Percentiles rank a stretch among this genome's conserved stretches.
phyloP scores from a whole-genome alignment of 2,329 filamentous ascomycete species.

The Diplodia sapinea region DNA sequence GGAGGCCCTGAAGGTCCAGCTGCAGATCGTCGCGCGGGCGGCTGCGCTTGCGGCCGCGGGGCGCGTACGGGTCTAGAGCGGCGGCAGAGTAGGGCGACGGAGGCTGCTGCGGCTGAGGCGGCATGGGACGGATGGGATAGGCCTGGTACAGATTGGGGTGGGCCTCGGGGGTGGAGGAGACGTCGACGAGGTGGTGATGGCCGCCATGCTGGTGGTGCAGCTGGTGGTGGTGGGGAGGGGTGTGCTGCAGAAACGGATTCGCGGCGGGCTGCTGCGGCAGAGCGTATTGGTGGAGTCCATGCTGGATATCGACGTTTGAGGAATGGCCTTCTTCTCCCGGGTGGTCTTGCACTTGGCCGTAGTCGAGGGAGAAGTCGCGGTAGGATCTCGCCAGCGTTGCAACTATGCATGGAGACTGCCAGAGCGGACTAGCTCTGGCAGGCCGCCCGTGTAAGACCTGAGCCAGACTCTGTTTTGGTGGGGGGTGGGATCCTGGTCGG shows the following conservation, averaged over 20 bases:
- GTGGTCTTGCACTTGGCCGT: conserved; percentile 50
- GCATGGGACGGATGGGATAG: conserved; percentile 37
- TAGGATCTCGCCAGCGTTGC: conserved; percentile 57
- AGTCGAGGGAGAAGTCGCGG: conserved; percentile 55
- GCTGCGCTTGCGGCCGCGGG: conserved; percentile 51
- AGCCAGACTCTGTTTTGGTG: conserved; percentile 39
- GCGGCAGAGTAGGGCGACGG: conserved; percentile 43
- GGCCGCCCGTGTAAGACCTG: conserved; percentile 53
- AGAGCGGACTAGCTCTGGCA: conserved; percentile 58
- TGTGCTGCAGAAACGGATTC: conserved; percentile 39
- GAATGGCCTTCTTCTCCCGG: conserved; percentile 51
- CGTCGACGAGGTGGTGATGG: conserved; percentile 44
- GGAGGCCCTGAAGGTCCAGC: conserved; percentile 47
- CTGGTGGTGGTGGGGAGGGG: conserved; percentile 35
- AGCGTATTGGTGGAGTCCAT: conserved; percentile 49
- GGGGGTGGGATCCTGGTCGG: conserved; percentile 13
- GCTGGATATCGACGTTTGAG: conserved; percentile 50
- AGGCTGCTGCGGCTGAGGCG: conserved; percentile 39
- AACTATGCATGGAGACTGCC: conserved; percentile 58
- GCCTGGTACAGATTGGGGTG: conserved; percentile 29
- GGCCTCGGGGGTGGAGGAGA: conserved; percentile 41
- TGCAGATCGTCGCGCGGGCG: conserved; percentile 48
- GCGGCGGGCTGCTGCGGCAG: conserved; percentile 36
- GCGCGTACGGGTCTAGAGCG: conserved; percentile 33
- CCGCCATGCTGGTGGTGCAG: conserved; percentile 42